Conservation (phyloP, 345 rosid species). For the Euphorbia lathyris region DNA sequence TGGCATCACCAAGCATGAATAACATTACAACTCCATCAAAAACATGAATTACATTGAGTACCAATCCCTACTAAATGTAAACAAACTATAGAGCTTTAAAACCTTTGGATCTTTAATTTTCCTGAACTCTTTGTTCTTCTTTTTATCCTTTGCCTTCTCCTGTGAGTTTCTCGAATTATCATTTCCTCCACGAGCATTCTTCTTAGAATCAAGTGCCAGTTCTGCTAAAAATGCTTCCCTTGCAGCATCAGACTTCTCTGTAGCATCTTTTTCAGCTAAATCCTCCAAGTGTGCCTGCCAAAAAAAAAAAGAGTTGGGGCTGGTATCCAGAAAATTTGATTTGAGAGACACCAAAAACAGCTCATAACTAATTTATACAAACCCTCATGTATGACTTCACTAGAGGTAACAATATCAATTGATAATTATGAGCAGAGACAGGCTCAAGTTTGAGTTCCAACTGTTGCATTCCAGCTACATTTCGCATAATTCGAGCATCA, state of each 20-base stretch:
- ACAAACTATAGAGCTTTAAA: constrained; percentile 4
- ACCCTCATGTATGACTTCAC: constrained; percentile 84
- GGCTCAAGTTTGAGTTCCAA: constrained; percentile 78
- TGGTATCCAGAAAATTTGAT: constrained; percentile 9
- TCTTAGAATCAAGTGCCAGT: constrained; percentile 86
- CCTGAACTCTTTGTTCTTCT: constrained; percentile 62
- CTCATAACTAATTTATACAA: constrained; percentile 28
- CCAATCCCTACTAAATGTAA: neutral
- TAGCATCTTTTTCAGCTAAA: constrained; percentile 91
- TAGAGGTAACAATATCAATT: constrained; percentile 57
- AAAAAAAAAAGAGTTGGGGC: constrained; percentile 2
- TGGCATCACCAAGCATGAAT: constrained; percentile 2
- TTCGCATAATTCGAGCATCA: constrained; percentile 72
- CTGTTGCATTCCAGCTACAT: constrained; percentile 70
- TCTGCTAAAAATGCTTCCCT: constrained; percentile 91
- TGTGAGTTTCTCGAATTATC: constrained; percentile 52
- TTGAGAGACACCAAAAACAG: constrained; percentile 12
- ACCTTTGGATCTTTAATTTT: constrained; percentile 83
- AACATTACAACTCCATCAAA: neutral
- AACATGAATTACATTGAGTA: constrained; percentile 1
- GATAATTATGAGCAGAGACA: constrained; percentile 68
- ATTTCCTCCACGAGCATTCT: constrained; percentile 55
- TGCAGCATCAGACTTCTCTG: constrained; percentile 98
- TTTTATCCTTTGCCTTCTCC: constrained; percentile 84
- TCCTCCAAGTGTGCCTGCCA: constrained; percentile 79